These are phyloP conservation scores for Penicillium cosmopolitanum DNA, from an alignment of 495 filamentous ascomycete species.

Conservation along the genomic window DNA sequence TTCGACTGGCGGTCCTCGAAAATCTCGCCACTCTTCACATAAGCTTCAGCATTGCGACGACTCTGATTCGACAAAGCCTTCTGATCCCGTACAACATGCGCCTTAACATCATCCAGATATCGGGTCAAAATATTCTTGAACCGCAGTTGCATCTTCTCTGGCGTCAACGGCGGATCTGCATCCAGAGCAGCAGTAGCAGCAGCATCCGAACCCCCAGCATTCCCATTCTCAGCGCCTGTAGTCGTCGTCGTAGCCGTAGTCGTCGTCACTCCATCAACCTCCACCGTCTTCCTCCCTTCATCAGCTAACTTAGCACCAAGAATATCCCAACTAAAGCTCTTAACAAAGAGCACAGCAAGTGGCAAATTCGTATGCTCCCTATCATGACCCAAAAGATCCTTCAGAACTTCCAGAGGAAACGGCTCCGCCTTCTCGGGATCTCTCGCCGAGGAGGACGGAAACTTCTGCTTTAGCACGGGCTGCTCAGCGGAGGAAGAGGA, in stretches of 20 bases:
- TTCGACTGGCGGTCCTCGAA: conserved; percentile 97
- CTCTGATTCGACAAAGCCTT: conserved; percentile 80
- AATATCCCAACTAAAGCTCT: conserved; percentile 95
- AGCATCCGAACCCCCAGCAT: conserved; percentile 47
- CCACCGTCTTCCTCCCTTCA: conserved; percentile 81
- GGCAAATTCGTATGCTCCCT: conserved; percentile 90
- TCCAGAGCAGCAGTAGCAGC: conserved; percentile 36
- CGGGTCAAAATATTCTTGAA: conserved; percentile 86
- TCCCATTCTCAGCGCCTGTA: conserved; percentile 47
- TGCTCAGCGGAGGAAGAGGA: conserved; percentile 61
- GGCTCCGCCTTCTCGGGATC: conserved; percentile 67
- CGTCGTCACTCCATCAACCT: conserved; percentile 68
- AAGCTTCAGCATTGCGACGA: conserved; percentile 94
- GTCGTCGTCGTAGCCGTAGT: conserved; percentile 54
- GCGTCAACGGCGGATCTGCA: conserved; percentile 69
- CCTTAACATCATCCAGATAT: conserved; percentile 93
- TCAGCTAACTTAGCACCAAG: conserved; percentile 72
- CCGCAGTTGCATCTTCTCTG: conserved; percentile 77
- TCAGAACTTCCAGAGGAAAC: conserved; percentile 93
- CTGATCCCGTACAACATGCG: conserved; percentile 86
- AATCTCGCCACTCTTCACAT: conserved; percentile 97
- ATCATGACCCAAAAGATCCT: conserved; percentile 92
- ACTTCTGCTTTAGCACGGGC: conserved; percentile 51
- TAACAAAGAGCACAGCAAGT: conserved; percentile 90
- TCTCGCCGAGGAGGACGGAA: conserved; percentile 20